Evolutionary conservation across 257 asterid genomes (phyloP).

Genomic region (Marsdenia floribunda): DNA sequence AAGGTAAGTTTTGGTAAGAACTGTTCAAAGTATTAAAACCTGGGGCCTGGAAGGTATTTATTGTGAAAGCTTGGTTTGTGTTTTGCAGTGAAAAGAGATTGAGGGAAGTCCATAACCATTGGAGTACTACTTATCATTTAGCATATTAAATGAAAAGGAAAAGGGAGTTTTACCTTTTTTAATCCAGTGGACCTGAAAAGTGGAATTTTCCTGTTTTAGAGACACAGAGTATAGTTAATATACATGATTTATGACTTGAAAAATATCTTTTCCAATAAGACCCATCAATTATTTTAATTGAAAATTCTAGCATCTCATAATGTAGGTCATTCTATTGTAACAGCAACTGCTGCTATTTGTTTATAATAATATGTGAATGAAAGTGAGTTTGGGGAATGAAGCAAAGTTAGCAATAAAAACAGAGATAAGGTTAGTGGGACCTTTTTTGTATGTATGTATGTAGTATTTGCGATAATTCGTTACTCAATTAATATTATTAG

Average conservation of each 20-base stretch:
- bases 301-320: neutral
- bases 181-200: neutral
- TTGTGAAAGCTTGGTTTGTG: neutral
- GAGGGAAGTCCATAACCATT: neutral
- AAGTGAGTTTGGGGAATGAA: neutral
- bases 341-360: neutral
- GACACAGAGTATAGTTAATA: too few species aligned
- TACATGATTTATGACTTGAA: neutral
- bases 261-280: neutral
- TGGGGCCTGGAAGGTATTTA: neutral
- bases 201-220: neutral
- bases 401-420: conserved; percentile 4
- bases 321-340: too few species aligned
- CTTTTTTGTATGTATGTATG: neutral
- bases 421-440: conserved; percentile 18
- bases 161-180: neutral
- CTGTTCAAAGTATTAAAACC: neutral
- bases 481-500: too few species aligned
- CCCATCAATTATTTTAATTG: neutral
- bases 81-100: neutral
- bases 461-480: too few species aligned
- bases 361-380: neutral
- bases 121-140: neutral
- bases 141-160: too few species aligned
- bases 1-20: conserved; percentile 7